phyloP scores from a whole-genome alignment of 768 basidiomycete genomes.

The Rhizopogon salebrosus region DNA sequence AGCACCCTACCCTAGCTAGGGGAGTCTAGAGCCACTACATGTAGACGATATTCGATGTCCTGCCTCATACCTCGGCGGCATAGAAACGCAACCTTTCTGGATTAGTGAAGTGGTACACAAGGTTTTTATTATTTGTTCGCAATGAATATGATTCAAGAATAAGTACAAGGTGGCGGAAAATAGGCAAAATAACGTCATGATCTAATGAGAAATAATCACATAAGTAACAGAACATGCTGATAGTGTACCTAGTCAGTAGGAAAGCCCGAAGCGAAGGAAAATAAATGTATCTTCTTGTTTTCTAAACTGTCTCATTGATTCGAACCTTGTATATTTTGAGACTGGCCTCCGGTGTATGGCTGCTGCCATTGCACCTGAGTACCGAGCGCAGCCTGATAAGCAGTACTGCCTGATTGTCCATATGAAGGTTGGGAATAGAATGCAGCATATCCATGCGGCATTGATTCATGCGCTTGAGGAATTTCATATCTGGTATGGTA shows the following conservation, averaged over 20 bases:
- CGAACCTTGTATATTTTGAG: too few species aligned
- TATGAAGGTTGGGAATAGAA: slow-evolving; percentile 1
- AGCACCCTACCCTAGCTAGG: too few species aligned
- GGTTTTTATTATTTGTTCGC: neutral
- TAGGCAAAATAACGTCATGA: too few species aligned
- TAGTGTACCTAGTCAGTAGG: neutral
- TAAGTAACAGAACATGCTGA: neutral
- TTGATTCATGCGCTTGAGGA: slow-evolving; percentile 16
- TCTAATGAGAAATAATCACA: too few species aligned
- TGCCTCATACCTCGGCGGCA: too few species aligned
- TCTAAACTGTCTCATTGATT: neutral
- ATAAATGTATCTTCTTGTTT: neutral
- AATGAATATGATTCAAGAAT: too few species aligned
- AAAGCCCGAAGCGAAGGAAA: neutral
- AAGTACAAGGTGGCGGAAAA: neutral
- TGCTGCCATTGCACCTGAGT: slow-evolving; percentile 30
- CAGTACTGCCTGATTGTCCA: neutral
- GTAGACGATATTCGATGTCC: too few species aligned
- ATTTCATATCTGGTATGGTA: slow-evolving; percentile 22
- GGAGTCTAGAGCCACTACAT: too few species aligned
- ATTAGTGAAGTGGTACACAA: too few species aligned
- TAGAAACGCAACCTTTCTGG: too few species aligned
- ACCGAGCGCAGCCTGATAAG: slow-evolving; percentile 19
- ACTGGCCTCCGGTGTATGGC: slow-evolving; percentile 22
- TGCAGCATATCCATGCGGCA: slow-evolving; percentile 3